Evolutionary conservation across 2,329 filamentous ascomycete genomes (phyloP), one percentile per base, ranked within the genome.

Genomic region (Penicillium sp.): DNA sequence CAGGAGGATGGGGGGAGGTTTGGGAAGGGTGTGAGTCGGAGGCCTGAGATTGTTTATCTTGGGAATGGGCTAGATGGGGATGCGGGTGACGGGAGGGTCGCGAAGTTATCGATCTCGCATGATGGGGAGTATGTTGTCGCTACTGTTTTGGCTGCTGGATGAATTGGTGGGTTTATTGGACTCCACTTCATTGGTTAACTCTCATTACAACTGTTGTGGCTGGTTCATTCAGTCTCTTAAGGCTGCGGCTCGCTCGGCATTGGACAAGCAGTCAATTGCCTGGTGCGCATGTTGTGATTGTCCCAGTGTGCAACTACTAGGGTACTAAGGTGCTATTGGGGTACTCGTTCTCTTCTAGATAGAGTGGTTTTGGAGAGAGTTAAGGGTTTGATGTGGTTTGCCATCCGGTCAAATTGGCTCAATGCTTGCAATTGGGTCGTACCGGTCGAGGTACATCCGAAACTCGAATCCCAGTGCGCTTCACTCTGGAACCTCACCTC

Each of bases 41-140:
- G 63, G 45, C 69, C 69, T 46, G 67, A 71, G 55, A 62, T 72
- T 42, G 59, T 72, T 6, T 71, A 67, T 57, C 45, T 68, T 54
- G 58, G 57, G 17, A 33, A 28, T 32, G 15, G 28, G 15, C 13
- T 48, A 35, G 19, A 52, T 34, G 21, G 54, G 9, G 53, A 44
- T 35, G 60, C 57, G 43, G 59, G 58, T 21, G 57, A 56, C 28
- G 71, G 69, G n/a, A 77, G 81, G 56, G 73, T 81, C 43, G 88
- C 83, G 13, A 75, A 80, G 61, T 65, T 95, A 39, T 91, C 85
- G 52, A 94, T 96, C 59, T 93, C 85, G 61, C 90, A 96, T 65
- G 90, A 96, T 67, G 83, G 80, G 2, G 84, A 88, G 7, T 95
- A 89, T 69, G 88, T 88, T 26, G 62, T 73, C 59, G 73, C 73